These are phyloP conservation scores for Cymbidium sinense DNA, from an alignment of 106 monocot species.

Conservation along the genomic window DNA sequence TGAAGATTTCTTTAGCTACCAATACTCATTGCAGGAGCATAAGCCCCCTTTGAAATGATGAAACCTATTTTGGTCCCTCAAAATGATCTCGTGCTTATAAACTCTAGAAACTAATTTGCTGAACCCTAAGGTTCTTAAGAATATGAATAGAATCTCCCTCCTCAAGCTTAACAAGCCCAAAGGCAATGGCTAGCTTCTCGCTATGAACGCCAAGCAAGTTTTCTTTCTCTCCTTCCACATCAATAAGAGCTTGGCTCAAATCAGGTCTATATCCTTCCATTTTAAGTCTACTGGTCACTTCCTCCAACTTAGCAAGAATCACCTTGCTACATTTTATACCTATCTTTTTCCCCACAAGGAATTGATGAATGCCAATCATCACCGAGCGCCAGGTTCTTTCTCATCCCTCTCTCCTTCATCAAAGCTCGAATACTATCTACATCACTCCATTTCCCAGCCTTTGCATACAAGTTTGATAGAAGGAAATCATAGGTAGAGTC, in stretches of 20 bases:
- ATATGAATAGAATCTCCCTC: conserved; percentile 14
- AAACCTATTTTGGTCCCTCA: conserved; percentile 33
- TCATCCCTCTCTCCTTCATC: conserved; percentile 11
- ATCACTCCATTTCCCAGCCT: no score
- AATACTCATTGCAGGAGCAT: no score
- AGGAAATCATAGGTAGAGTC: conserved; percentile 17
- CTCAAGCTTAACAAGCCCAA: conserved; percentile 11
- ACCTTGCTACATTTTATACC: background rate
- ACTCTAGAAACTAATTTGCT: conserved; percentile 21
- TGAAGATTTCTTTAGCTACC: no score
- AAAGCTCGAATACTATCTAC: no score
- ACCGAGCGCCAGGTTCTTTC: conserved; percentile 18
- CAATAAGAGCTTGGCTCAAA: no score
- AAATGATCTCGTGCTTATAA: conserved; percentile 14
- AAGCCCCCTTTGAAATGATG: no score
- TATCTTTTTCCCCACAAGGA: conserved; percentile 15
- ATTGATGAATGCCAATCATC: conserved; percentile 27
- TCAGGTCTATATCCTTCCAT: no score
- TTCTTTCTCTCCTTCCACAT: conserved; percentile 27
- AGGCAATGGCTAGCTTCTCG: conserved; percentile 28
- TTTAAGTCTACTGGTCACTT: no score
- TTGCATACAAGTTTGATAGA: conserved; percentile 24
- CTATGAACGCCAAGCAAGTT: conserved; percentile 14
- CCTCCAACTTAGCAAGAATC: conserved; percentile 15
- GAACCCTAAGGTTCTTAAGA: conserved; percentile 28